phyloP scores from a whole-genome alignment of 306 rosid genomes.

The Lathyrus tuberosus region DNA sequence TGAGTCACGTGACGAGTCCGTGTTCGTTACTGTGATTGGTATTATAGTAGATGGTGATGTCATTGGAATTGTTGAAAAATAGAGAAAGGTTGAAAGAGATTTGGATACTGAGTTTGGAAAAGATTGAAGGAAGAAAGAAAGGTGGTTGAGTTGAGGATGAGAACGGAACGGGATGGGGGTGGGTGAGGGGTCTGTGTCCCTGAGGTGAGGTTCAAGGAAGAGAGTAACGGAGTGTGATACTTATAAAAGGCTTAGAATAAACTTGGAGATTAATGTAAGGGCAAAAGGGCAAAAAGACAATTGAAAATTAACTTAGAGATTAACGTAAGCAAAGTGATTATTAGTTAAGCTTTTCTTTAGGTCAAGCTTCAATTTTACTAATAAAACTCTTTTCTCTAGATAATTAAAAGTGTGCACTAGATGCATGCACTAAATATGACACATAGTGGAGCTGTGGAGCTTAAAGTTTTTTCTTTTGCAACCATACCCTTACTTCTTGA shows the following conservation, averaged over 20 bases:
- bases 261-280: too few species aligned
- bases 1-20: slow-evolving; percentile 59
- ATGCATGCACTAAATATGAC: too few species aligned
- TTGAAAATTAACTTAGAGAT: too few species aligned
- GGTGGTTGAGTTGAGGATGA: background rate
- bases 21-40: slow-evolving; percentile 54
- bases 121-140: background rate
- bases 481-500: too few species aligned
- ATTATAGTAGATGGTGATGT: slow-evolving; percentile 44
- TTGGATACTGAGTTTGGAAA: background rate
- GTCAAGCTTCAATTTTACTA: too few species aligned
- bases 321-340: too few species aligned
- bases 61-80: slow-evolving; percentile 41
- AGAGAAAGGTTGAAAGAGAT: slow-evolving; percentile 7
- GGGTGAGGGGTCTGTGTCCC: slow-evolving; percentile 29
- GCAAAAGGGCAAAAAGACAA: too few species aligned
- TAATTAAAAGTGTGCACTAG: too few species aligned
- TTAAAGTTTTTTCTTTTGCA: too few species aligned
- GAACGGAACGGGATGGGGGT: slow-evolving; percentile 45
- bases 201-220: slow-evolving; percentile 41
- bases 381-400: too few species aligned
- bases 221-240: slow-evolving; percentile 47
- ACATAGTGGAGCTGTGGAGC: too few species aligned
- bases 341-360: too few species aligned
- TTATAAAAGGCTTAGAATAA: slow-evolving; percentile 45